A percentile compares a stretch with the other conserved stretches of the same genome.
phyloP scores from a whole-genome alignment of 2,329 filamentous ascomycete genomes.

The Paecilomyces formosus region DNA sequence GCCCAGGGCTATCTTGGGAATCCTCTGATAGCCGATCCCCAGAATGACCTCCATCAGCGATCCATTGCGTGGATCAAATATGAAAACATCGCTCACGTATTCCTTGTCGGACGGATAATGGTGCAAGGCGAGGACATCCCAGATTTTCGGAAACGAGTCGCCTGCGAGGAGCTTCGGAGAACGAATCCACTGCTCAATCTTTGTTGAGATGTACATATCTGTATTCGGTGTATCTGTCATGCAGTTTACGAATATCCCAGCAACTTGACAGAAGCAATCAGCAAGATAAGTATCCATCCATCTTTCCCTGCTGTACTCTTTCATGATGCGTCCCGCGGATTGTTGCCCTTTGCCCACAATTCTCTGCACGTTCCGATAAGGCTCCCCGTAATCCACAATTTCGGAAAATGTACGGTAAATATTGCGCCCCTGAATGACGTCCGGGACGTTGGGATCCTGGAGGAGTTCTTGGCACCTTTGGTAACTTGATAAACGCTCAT shows the following conservation, averaged over 20 bases:
- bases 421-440: slow-evolving; percentile 11
- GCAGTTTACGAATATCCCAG: slow-evolving; percentile 22
- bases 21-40: slow-evolving; percentile 14
- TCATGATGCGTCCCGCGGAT: slow-evolving; percentile 10
- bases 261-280: slow-evolving; percentile 24
- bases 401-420: slow-evolving; percentile 8
- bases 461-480: slow-evolving; percentile 12
- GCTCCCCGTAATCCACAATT: slow-evolving; percentile 7
- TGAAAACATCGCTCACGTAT: slow-evolving; percentile 16
- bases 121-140: slow-evolving; percentile 16
- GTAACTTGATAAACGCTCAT: slow-evolving; percentile 26
- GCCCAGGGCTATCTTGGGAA: slow-evolving; percentile 7
- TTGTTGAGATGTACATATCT: slow-evolving; percentile 21
- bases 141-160: slow-evolving; percentile 6
- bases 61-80: slow-evolving; percentile 15
- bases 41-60: slow-evolving; percentile 16
- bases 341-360: slow-evolving; percentile 11
- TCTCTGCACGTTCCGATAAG: slow-evolving; percentile 8
- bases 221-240: slow-evolving; percentile 12
- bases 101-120: slow-evolving; percentile 9
- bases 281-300: slow-evolving; percentile 14
- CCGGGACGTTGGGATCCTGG: slow-evolving; percentile 4
- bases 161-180: slow-evolving; percentile 4
- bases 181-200: slow-evolving; percentile 14
- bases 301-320: slow-evolving; percentile 3